phyloP scores from a whole-genome alignment of 2,329 filamentous ascomycete genomes.

The Periconia macrospinosa region DNA sequence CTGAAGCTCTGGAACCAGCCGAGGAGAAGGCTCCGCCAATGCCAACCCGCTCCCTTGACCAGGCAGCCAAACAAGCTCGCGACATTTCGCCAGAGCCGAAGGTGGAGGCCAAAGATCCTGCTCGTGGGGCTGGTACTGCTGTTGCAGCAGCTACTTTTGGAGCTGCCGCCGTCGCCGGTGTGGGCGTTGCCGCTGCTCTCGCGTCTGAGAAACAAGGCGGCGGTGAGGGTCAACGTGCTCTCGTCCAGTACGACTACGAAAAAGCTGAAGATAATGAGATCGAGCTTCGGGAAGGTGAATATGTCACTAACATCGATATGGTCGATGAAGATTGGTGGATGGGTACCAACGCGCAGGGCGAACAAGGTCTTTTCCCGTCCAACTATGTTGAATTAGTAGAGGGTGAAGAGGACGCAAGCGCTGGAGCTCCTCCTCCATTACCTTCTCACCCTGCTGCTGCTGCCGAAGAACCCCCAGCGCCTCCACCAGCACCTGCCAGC shows the following conservation, averaged over 20 bases:
- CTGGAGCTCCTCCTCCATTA: conserved; percentile 38
- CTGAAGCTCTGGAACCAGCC: conserved; percentile 55
- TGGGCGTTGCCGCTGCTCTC: conserved; percentile 43
- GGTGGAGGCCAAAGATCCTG: conserved; percentile 56
- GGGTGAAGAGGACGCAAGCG: conserved; percentile 51
- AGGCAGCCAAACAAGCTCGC: conserved; percentile 64
- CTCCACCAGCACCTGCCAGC: conserved; percentile 37
- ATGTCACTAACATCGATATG: conserved; percentile 91
- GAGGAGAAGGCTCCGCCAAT: conserved; percentile 58
- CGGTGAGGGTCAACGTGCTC: conserved; percentile 69
- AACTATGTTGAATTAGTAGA: conserved; percentile 92
- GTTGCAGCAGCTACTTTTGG: conserved; percentile 50
- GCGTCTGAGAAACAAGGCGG: conserved; percentile 43
- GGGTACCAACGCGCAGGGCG: conserved; percentile 82
- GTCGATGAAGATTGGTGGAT: conserved; percentile 99
- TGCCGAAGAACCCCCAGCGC: conserved; percentile 34
- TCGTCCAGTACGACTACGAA: conserved; percentile 93
- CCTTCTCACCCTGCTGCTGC: conserved; percentile 47
- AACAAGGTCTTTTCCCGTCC: conserved; percentile 89
- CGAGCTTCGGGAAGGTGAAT: conserved; percentile 84
- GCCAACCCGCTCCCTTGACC: conserved; percentile 65
- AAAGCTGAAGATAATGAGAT: conserved; percentile 98
- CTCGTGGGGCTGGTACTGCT: conserved; percentile 57
- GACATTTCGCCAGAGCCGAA: conserved; percentile 67
- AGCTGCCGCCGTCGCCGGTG: conserved; percentile 45